Evolutionary conservation across 1,284 basidiomycete species (phyloP), one percentile per base, ranked within the genome.

Genomic region (Ustilago bromivora): DNA sequence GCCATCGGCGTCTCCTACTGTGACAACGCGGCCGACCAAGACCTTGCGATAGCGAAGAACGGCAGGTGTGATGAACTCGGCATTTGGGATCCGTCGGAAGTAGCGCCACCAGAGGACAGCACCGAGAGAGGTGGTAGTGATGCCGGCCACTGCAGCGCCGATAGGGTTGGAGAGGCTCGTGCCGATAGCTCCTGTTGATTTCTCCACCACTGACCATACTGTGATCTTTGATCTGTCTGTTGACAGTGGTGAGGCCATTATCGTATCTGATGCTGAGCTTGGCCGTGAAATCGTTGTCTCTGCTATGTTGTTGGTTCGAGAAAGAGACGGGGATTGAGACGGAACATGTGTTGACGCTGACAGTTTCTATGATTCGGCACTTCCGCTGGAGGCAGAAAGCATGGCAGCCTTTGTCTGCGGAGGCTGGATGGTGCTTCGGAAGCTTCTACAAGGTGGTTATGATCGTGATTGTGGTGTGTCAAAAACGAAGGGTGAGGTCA

Each of bases 1-100:
- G 1, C 84, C 84, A 47, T 86, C 84, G 4, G 84, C 84, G 57
- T 86, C 84, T 36, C 84, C 84, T 2, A 86, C 83, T 6, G 73
- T 72, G 17, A 83, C 80, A 4, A 82, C 82, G 4, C 68, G 66
- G 11, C 84, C 84, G 4, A 84, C 82, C n/a, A 86, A 60, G 31
- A 61, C 72, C 55, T 76, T 74, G 3, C 83, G 78, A 53, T 79
- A 80, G 19, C 75, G 76, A 6, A 85, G 67, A 6, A 80, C 75
- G 12, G 76, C 62, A 0, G 84, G 84, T 9, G 84, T 84, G 31
- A 86, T 57, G 57, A 83, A 76, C 19, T 81, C 81, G 3, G 84
- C 80, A 13, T 61, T 84, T 1, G 76, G 77, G 3, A 84, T 83
- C 12, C 84, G 74, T 13, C 82, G 78, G n/a, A 85, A 79, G 66